These are phyloP conservation scores for Plasmodium gonderi DNA, from an alignment of 169 alveolate genomes.

Conservation along the genomic window DNA sequence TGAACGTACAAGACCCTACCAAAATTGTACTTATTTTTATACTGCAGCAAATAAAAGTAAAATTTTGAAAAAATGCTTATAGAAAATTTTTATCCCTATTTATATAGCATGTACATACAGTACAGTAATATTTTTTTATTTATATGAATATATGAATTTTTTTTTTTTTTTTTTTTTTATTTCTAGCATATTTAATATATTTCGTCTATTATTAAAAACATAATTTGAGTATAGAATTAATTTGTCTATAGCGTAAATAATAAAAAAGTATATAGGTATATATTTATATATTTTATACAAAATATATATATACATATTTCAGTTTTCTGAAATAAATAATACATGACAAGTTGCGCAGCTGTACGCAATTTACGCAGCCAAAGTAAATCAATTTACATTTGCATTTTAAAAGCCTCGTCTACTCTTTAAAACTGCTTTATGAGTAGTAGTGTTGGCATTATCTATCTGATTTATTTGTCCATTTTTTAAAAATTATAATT, in stretches of 20 bases:
- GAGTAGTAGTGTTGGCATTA: not conserved
- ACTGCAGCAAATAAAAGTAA: not conserved
- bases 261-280: not conserved
- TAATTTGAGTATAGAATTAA: not conserved
- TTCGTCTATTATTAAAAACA: not conserved
- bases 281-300: not conserved
- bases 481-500: not conserved
- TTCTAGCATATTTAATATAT: not conserved
- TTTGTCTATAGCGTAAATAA: not conserved
- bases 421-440: not conserved
- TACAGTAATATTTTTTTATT: not conserved
- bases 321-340: not conserved
- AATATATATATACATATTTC: not conserved
- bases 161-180: not conserved
- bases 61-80: not conserved
- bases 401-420: not conserved
- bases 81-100: not conserved
- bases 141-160: not conserved
- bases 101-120: slow-evolving; percentile 1
- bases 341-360: not conserved
- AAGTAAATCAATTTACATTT: not conserved
- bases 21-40: not conserved
- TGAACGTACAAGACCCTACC: not conserved
- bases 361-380: not conserved
- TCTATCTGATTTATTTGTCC: not conserved